Base-by-base conservation (phyloP, 345 rosid genomes). In the Citrus australasica region DNA sequence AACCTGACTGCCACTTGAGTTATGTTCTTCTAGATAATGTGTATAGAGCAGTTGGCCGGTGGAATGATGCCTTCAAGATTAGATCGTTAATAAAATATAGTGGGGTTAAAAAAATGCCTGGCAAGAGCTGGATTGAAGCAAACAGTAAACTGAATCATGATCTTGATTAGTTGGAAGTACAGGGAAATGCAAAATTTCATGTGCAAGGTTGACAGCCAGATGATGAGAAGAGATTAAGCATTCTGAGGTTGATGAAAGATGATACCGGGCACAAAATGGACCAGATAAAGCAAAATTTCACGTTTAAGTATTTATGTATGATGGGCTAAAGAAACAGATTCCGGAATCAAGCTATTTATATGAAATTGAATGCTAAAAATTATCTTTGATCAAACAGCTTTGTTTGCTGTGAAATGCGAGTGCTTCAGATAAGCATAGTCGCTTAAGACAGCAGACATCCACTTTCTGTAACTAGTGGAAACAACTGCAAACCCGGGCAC, bases 21-120 rank as follows among this genome's bases (percentile, higher is more conserved):
- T 96, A 96, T 80, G 90, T 96, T 59, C 88, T 91, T 81, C 86
- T 92, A 35, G 86, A 89, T 81, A 96, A 94, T 84, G 83, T 88
- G 46, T 92, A 96, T 65, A 90, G 85, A 79, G 80, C 90, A 40
- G 85, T 88, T 16, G 99, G 97, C 55, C 84, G 97, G 17, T 89
- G 94, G 93, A 81, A 80, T 22, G 99, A 94, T 83, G 99, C 99
- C n/a, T 75, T 78, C 40, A 83, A 89, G 71, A 84, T 89, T 56
- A 83, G 92, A 84, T 86, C 81, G 82, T 82, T 92, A 80, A 96
- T 94, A 98, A 82, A 84, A 46, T 79, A 86, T 37, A 88, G 89
- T 82, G 88, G 91, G 63, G 86, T 89, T 33, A 84, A 72, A 85
- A 94, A 96, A 85, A 85, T 80, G 67, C 81, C 88, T 27, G 99